These are phyloP conservation scores for Trichoderma breve DNA, from an alignment of 2,329 filamentous ascomycete species.

Conservation along the genomic window DNA sequence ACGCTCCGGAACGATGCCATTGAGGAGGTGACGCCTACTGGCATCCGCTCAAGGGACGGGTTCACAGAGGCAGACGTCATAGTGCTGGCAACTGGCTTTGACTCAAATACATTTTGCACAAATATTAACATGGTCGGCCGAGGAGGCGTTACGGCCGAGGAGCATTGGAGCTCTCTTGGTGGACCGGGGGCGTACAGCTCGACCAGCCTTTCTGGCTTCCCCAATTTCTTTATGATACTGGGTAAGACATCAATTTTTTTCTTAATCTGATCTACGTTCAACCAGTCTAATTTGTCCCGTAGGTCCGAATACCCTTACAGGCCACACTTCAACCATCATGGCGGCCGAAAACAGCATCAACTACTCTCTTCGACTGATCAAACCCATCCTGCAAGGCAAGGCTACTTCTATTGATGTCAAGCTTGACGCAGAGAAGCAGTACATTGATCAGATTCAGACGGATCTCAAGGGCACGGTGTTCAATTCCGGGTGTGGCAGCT, in stretches of 20 bases:
- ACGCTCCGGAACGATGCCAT: slow-evolving; percentile 48
- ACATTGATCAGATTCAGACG: slow-evolving; percentile 34
- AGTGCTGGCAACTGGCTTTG: slow-evolving; percentile 61
- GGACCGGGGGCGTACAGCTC: slow-evolving; percentile 62
- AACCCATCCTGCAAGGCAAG: slow-evolving; percentile 40
- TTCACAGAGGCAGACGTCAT: slow-evolving; percentile 57
- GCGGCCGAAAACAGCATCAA: slow-evolving; percentile 61
- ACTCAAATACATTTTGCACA: slow-evolving; percentile 53
- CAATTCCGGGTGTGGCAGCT: slow-evolving; percentile 36
- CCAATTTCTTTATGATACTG: slow-evolving; percentile 64
- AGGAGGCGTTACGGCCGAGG: slow-evolving; percentile 47
- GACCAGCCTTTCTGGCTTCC: slow-evolving; percentile 57
- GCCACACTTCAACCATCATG: slow-evolving; percentile 59
- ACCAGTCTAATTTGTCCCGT: not conserved
- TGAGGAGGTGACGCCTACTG: slow-evolving; percentile 44
- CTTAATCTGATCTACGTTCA: not conserved
- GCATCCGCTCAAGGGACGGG: slow-evolving; percentile 38
- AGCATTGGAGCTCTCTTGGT: slow-evolving; percentile 58
- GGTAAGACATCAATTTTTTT: slow-evolving; percentile 31
- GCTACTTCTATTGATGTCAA: slow-evolving; percentile 35
- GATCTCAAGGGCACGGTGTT: slow-evolving; percentile 37
- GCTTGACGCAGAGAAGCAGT: slow-evolving; percentile 35
- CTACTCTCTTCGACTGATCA: slow-evolving; percentile 58
- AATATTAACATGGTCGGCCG: slow-evolving; percentile 53
- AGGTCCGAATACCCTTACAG: slow-evolving; percentile 61